A percentile compares a stretch with the other conserved stretches of the same genome.
Conservation (phyloP, 1,139 yeast species). For the Kodamaea anthophila region DNA sequence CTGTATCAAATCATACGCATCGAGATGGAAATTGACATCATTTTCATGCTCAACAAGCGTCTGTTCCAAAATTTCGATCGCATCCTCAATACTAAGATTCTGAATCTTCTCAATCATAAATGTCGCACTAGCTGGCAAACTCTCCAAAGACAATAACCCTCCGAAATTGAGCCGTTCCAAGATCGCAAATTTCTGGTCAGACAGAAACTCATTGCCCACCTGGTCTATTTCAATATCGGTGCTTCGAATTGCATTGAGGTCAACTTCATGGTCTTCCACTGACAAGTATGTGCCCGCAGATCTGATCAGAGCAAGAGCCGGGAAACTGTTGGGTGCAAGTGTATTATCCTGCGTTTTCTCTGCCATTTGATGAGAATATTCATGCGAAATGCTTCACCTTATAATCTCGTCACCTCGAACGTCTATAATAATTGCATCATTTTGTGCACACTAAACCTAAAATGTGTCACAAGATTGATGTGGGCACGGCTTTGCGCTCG, state of each 20-base stretch:
- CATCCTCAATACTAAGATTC: conserved; percentile 12
- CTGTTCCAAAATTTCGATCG: conserved; percentile 16
- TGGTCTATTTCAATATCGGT: conserved; percentile 19
- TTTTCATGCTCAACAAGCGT: conserved; percentile 15
- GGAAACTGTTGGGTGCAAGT: background rate
- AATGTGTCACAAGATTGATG: too few species aligned
- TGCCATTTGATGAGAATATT: too few species aligned
- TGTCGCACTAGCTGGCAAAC: conserved; percentile 24
- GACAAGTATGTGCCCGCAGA: conserved; percentile 5
- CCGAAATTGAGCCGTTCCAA: conserved; percentile 24
- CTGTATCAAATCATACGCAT: conserved; percentile 12
- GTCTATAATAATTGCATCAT: too few species aligned
- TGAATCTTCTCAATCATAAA: conserved; percentile 20
- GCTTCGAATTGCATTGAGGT: conserved; percentile 12
- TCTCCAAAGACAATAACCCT: conserved; percentile 22
- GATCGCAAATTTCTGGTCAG: conserved; percentile 21
- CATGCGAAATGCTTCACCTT: too few species aligned
- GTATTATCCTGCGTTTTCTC: background rate
- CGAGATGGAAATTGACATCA: conserved; percentile 21
- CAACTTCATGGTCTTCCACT: conserved; percentile 12
- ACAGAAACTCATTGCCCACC: conserved; percentile 22
- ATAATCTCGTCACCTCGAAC: too few species aligned
- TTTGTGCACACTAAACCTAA: too few species aligned
- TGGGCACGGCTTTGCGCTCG: too few species aligned
- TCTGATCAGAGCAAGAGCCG: conserved; percentile 1